Evolutionary conservation across 1,284 basidiomycete genomes (phyloP).

Genomic region (Pterulicium gracile): DNA sequence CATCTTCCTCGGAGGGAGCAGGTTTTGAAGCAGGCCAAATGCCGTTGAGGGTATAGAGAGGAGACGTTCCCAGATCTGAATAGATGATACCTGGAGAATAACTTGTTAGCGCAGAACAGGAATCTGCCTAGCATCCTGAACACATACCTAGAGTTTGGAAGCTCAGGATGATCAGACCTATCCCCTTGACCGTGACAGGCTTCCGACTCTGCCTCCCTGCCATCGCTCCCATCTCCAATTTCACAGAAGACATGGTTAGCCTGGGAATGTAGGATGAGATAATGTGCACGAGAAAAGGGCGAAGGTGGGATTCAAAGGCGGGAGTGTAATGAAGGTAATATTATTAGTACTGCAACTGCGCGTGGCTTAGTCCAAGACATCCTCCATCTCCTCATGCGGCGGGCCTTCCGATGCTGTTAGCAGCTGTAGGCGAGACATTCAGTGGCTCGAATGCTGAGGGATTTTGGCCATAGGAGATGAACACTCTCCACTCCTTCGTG

Average conservation of each 20-base stretch:
- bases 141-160: slow-evolving; percentile 27
- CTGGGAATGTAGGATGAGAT: background rate
- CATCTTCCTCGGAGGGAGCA: slow-evolving; percentile 42
- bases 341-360: background rate
- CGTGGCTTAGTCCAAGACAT: background rate
- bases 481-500: background rate
- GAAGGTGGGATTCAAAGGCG: background rate
- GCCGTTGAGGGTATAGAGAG: slow-evolving; percentile 54
- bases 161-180: slow-evolving; percentile 20
- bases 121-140: background rate
- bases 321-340: background rate
- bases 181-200: slow-evolving; percentile 21
- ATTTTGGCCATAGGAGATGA: slow-evolving; percentile 20
- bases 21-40: slow-evolving; percentile 41
- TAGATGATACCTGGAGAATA: slow-evolving; percentile 54
- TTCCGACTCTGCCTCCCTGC: slow-evolving; percentile 15
- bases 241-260: slow-evolving; percentile 16
- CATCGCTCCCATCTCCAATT: slow-evolving; percentile 17
- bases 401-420: background rate
- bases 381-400: background rate
- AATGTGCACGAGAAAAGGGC: background rate
- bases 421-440: background rate
- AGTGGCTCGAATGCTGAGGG: slow-evolving; percentile 16
- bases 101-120: background rate
- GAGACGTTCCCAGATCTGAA: slow-evolving; percentile 56